phyloP scores from a whole-genome alignment of 352 stramenopile genomes.

The Globisporangium yorkense region DNA sequence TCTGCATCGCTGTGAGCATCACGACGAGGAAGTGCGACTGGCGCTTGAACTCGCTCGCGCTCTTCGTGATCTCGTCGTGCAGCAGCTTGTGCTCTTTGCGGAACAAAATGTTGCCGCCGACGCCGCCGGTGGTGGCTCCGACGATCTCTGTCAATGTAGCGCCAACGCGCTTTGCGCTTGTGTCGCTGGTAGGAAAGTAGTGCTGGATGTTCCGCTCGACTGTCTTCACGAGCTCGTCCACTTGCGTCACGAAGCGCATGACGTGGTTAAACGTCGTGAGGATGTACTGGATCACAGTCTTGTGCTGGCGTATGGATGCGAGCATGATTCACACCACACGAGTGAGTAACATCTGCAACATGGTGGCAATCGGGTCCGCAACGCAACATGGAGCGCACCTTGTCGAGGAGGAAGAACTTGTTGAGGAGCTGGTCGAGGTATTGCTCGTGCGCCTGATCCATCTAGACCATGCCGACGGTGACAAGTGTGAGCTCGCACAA shows the following conservation, averaged over 20 bases:
- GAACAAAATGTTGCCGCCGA: slow-evolving; percentile 1
- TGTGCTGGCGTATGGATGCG: slow-evolving; percentile 24
- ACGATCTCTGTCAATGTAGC: not conserved
- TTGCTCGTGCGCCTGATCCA: slow-evolving; percentile 50
- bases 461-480: slow-evolving; percentile 20
- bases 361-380: not conserved
- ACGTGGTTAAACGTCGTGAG: slow-evolving; percentile 71
- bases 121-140: not conserved
- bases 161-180: not conserved
- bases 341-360: slow-evolving; percentile 1
- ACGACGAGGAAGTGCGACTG: slow-evolving; percentile 67
- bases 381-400: slow-evolving; percentile 24
- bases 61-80: slow-evolving; percentile 29
- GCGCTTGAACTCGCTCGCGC: slow-evolving; percentile 47
- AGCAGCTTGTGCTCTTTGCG: slow-evolving; percentile 13
- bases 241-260: slow-evolving; percentile 47
- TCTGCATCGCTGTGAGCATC: slow-evolving; percentile 68
- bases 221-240: slow-evolving; percentile 42
- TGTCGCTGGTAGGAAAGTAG: slow-evolving; percentile 22
- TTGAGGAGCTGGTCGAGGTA: slow-evolving; percentile 63
- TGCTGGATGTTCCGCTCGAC: slow-evolving; percentile 38
- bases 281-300: slow-evolving; percentile 62
- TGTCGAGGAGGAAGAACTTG: slow-evolving; percentile 66
- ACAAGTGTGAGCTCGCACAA: not conserved
- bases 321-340: not conserved